Conservation (phyloP, 495 filamentous ascomycete genomes). For the Jackrogersella minutella region DNA sequence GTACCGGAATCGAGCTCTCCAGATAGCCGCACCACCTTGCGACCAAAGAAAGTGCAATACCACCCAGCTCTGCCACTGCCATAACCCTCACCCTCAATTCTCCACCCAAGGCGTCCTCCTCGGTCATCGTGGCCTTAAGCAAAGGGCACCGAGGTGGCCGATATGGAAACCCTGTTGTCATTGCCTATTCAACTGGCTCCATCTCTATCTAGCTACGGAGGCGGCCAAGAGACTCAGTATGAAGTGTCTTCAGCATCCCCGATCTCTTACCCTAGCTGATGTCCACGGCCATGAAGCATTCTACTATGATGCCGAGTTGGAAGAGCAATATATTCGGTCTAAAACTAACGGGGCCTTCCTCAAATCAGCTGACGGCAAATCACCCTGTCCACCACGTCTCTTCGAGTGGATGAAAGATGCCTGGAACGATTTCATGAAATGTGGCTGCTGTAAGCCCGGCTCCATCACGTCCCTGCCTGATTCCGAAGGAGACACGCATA, state of each 20-base stretch:
- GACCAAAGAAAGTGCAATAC: conserved; percentile 23
- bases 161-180: conserved; percentile 12
- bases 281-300: conserved; percentile 6
- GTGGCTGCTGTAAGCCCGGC: conserved; percentile 1
- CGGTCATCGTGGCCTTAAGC: not conserved
- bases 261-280: conserved; percentile 22
- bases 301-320: conserved; percentile 31
- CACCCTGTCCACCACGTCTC: not conserved
- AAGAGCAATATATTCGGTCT: not conserved
- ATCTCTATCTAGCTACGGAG: conserved; percentile 23
- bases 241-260: conserved; percentile 27
- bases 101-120: not conserved
- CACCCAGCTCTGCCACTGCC: conserved; percentile 26
- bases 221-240: conserved; percentile 1
- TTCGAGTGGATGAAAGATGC: conserved; percentile 28
- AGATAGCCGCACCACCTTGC: conserved; percentile 29
- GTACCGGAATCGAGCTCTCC: conserved; percentile 28
- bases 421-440: conserved; percentile 27
- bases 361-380: not conserved
- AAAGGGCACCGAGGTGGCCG: conserved; percentile 3
- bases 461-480: conserved; percentile 8
- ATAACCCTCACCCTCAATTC: not conserved
- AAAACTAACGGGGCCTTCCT: not conserved
- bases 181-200: conserved; percentile 25
- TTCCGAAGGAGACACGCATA: not conserved